Percentiles rank a stretch among this genome's conserved stretches.
These are phyloP conservation scores for Colletotrichum sublineola DNA, from an alignment of 2,329 filamentous ascomycete genomes.

Conservation along the genomic window DNA sequence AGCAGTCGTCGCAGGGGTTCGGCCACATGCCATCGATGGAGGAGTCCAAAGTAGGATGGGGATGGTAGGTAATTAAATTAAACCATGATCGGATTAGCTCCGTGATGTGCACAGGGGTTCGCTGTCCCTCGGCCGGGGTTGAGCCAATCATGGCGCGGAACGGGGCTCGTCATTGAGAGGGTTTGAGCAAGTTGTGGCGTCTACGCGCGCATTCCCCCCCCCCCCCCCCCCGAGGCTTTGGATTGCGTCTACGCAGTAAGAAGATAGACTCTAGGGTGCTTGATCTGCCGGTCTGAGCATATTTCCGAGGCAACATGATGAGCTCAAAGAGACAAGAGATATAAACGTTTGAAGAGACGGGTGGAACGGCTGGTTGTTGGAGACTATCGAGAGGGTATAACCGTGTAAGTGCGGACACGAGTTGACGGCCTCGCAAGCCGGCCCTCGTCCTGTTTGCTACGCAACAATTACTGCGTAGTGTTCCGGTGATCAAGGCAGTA, in stretches of 20 bases:
- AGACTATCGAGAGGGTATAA: not conserved
- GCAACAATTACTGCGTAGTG: not conserved
- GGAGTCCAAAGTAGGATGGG: not conserved
- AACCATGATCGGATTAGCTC: constrained; percentile 38
- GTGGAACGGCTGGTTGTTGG: not conserved
- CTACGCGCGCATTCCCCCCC: constrained; percentile 6
- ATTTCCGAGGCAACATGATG: not conserved
- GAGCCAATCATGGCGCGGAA: constrained; percentile 13
- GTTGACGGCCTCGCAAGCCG: not conserved
- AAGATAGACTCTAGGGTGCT: not conserved
- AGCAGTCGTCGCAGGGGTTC: not conserved
- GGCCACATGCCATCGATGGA: not conserved
- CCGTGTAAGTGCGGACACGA: not conserved
- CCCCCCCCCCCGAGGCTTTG: not conserved
- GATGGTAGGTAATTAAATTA: constrained; percentile 29
- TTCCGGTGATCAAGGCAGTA: not conserved
- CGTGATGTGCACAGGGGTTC: constrained; percentile 31
- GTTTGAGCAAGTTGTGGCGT: constrained; percentile 65
- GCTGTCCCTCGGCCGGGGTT: not conserved
- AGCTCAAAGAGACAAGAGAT: not conserved
- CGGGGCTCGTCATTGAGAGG: constrained; percentile 51
- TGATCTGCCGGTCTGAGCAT: constrained; percentile 15
- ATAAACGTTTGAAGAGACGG: not conserved
- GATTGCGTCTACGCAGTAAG: not conserved
- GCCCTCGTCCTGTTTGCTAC: not conserved